Conservation (phyloP, 2,329 filamentous ascomycete species). For the Penicillium sclerotigenum region DNA sequence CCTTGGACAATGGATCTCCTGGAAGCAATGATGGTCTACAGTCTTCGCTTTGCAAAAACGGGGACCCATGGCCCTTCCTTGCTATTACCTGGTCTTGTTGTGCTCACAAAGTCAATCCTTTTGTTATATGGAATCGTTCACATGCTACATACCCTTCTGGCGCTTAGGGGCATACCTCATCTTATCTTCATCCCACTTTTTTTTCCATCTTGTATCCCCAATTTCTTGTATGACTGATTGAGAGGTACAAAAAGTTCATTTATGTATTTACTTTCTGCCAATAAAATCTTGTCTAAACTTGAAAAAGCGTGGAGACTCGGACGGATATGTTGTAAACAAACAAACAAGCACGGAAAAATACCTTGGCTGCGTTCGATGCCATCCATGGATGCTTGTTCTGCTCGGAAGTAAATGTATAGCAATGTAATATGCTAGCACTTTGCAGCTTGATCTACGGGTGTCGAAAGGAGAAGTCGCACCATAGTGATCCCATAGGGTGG, state of each 20-base stretch:
- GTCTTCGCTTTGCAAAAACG: background rate
- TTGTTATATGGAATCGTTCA: background rate
- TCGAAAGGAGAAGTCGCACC: background rate
- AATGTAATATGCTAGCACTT: background rate
- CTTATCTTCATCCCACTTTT: conserved; percentile 4
- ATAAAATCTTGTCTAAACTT: conserved; percentile 4
- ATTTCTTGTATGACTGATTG: conserved; percentile 14
- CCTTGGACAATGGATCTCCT: background rate
- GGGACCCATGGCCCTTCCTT: background rate
- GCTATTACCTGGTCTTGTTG: background rate
- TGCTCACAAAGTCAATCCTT: background rate
- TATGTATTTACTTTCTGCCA: conserved; percentile 10
- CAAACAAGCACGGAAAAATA: background rate
- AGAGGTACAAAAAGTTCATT: conserved; percentile 19
- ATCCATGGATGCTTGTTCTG: no score
- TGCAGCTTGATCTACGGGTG: background rate
- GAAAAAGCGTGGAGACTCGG: no score
- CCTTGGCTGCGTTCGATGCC: background rate
- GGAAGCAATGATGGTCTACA: background rate
- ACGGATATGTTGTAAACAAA: no score
- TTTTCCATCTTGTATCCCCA: conserved; percentile 6
- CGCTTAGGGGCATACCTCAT: conserved; percentile 19
- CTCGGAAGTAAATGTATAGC: background rate
- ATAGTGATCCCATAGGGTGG: background rate
- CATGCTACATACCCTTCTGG: conserved; percentile 23